A percentile compares a stretch with the other conserved stretches of the same genome.
phyloP scores from a whole-genome alignment of 768 basidiomycete genomes.

The Royoungia palumana region DNA sequence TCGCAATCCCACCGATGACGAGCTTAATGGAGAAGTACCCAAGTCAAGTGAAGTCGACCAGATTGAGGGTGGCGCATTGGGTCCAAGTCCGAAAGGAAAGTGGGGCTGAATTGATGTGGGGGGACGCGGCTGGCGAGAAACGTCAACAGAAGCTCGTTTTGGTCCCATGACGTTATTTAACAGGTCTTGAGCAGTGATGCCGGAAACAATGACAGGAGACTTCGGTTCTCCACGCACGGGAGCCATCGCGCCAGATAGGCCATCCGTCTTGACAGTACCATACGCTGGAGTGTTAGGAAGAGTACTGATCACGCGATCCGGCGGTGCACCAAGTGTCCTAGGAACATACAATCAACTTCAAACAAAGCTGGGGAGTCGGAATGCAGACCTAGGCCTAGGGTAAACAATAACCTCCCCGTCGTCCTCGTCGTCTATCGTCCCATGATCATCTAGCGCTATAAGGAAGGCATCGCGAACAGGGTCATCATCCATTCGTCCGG shows the following conservation, averaged over 20 bases:
- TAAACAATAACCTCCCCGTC: conserved; percentile 75
- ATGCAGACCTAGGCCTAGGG: conserved; percentile 51
- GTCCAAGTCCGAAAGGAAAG: conserved; percentile 52
- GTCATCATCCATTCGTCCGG: conserved; percentile 72
- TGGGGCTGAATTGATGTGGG: conserved; percentile 34
- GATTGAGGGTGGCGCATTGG: conserved; percentile 53
- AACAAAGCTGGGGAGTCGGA: not conserved
- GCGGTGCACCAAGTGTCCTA: conserved; percentile 22
- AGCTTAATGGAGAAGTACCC: conserved; percentile 20
- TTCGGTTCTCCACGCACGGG: conserved; percentile 29
- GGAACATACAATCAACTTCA: conserved; percentile 2
- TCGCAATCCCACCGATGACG: conserved; percentile 11
- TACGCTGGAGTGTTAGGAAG: conserved; percentile 23
- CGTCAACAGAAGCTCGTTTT: conserved; percentile 19
- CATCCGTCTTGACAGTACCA: conserved; percentile 3
- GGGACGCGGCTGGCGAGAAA: conserved; percentile 10
- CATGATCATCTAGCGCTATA: conserved; percentile 41
- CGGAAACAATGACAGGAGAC: conserved; percentile 20
- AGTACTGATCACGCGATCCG: conserved; percentile 1
- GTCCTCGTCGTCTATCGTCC: conserved; percentile 40
- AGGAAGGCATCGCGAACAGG: conserved; percentile 68
- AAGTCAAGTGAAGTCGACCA: conserved; percentile 64
- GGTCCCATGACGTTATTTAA: conserved; percentile 42
- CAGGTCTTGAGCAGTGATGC: conserved; percentile 66
- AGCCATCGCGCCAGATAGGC: not conserved